Evolutionary conservation across 1,284 basidiomycete genomes (phyloP), one percentile per base, ranked within the genome.

Genomic region (Cryptococcus wingfieldii): DNA sequence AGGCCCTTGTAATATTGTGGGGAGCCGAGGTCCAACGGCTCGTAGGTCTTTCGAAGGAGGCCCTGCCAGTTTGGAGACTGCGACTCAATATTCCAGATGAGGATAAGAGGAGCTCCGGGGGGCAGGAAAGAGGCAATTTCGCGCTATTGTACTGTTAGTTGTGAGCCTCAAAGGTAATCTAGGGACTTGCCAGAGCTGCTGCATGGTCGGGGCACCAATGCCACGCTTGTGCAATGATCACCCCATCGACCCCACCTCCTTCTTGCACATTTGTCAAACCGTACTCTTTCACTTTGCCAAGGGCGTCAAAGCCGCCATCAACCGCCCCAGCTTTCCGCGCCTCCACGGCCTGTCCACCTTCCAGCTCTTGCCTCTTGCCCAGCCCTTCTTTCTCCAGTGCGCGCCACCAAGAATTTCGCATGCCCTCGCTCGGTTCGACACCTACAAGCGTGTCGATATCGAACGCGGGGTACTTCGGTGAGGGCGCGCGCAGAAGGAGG

Each of bases 401-500:
- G 39, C 61, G 66, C 44, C 60, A 58, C 66, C 67, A 79, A 44
- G 59, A 64, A 7, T 65, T 56, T 3, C 79, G 55, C 79, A 80
- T 80, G 0, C 79, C 79, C 34, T 64, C 56, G 39, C 69, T 71
- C 7, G 79, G 79, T 62, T 80, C 79, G 42, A 79, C 65, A 25
- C 64, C 71, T 1, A 74, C 58, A 2, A 79, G 59, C 6, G 59
- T 61, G 14, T 55, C 37, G n/a, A 79, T 60, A 16, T 60, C 47
- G 58, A 72, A 72, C 6, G 51, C 28, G 0, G 74, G 75, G 38
- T 76, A 77, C 8, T 14, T 39, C 2, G 60, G 3, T 60, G n/a
- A 51, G 0, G 75, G 73, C 0, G 75, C 67, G 2, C 60, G 42
- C 25, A 79, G 62, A 37, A 80, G 62, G 14, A 76, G 68, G 6